Base-by-base conservation (phyloP, 352 stramenopile species). In the Saprolegnia diclina region DNA sequence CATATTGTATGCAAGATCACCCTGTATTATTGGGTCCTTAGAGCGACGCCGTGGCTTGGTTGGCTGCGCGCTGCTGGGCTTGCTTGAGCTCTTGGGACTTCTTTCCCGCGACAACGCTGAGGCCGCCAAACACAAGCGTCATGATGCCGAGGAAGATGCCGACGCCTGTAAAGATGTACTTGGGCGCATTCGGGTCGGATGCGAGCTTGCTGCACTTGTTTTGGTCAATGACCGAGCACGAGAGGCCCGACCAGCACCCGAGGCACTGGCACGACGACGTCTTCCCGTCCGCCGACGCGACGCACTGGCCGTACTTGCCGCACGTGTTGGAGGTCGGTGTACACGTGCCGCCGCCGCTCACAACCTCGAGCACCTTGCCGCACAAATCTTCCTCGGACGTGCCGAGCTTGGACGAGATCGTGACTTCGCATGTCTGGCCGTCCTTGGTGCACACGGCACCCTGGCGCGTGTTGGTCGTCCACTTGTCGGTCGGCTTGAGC, bases 321-420 rank as follows among this genome's bases (percentile, higher is more conserved):
- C 86, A 94, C 66, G 92, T 82, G 0, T 74, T 77, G 35, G 83
- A 88, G 21, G 65, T 78, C 40, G 83, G 66, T 48, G 42, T 48
- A 70, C 86, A 94, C 22, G 80, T 87, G 26, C 76, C 79, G 45
- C 86, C 86, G 38, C 86, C 86, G 24, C 74, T 76, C 45, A 76
- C 76, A 21, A 91, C 81, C 65, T 84, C 76, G 67, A 89, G 85
- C 13, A 76, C 62, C 14, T 61, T 72, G 35, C 87, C 87, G 55
- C 87, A 94, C 72, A 94, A 85, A 7, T 85, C 76, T 64, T 90
- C 81, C 61, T 94, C 81, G 0, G 85, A 91, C 6, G 84, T 94
- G 19, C 80, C 81, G 32, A 91, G 42, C 5, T 73, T 46, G 18
- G 65, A 68, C 0, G 76, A 73, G 10, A 94, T 44, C 0, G 64